A percentile compares a stretch with the other conserved stretches of the same genome.
These are phyloP conservation scores for Sordariomycetes sp. DNA, from an alignment of 2,329 filamentous ascomycete species.

Conservation along the genomic window DNA sequence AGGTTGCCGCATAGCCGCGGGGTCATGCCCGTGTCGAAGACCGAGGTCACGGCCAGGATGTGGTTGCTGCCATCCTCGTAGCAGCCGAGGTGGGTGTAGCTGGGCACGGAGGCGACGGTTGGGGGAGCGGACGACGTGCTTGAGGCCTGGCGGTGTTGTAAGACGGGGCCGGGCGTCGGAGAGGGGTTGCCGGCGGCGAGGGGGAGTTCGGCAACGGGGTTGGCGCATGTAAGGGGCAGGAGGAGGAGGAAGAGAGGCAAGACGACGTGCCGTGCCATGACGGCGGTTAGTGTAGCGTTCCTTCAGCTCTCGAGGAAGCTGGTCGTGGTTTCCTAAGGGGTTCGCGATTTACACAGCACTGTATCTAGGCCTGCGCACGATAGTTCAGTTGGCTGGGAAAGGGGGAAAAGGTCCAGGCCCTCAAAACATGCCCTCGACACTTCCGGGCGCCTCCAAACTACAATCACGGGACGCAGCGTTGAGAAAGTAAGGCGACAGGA, in stretches of 20 bases:
- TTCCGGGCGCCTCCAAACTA: too few relatives aligned
- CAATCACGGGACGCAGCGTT: too few relatives aligned
- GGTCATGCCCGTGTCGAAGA: constrained; percentile 6
- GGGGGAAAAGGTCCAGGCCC: too few relatives aligned
- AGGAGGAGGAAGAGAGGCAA: background rate
- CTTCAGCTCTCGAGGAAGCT: background rate
- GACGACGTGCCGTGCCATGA: background rate
- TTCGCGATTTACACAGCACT: too few relatives aligned
- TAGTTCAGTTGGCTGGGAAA: too few relatives aligned
- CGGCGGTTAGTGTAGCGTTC: background rate
- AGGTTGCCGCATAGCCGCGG: constrained; percentile 6
- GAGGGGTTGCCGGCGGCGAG: background rate
- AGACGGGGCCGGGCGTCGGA: background rate
- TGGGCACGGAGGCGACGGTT: background rate
- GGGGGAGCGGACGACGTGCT: background rate
- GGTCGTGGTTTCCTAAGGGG: too few relatives aligned
- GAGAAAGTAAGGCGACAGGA: too few relatives aligned
- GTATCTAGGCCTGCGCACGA: too few relatives aligned
- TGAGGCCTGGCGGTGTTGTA: background rate
- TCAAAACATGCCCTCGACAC: too few relatives aligned
- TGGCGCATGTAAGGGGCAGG: background rate
- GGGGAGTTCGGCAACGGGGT: background rate
- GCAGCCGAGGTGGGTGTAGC: constrained; percentile 6
- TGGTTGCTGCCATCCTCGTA: constrained; percentile 6
- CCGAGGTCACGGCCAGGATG: constrained; percentile 3